phyloP scores from a whole-genome alignment of 2,329 filamentous ascomycete genomes.

The Chaetomiaceae sp. region DNA sequence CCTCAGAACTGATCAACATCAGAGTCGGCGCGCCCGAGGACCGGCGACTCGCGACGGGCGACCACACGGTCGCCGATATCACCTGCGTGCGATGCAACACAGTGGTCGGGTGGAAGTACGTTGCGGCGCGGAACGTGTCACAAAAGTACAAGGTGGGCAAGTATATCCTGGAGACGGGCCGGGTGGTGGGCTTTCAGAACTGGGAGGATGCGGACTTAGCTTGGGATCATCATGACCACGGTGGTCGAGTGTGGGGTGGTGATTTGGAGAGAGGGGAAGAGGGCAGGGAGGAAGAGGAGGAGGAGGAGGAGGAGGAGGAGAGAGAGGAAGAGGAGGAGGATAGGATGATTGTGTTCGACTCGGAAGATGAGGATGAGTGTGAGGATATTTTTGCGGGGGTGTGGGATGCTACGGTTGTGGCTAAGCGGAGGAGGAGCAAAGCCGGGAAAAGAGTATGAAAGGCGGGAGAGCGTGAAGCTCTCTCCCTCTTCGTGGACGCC shows the following conservation, averaged over 20 bases:
- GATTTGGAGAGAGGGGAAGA: conserved; percentile 2
- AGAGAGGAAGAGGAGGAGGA: conserved; percentile 14
- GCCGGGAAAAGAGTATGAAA: no score
- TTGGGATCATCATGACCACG: neutral
- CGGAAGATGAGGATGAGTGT: conserved; percentile 62
- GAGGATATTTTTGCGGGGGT: conserved; percentile 60
- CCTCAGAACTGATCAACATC: conserved; percentile 46
- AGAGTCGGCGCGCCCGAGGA: conserved; percentile 51
- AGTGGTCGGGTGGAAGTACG: conserved; percentile 65
- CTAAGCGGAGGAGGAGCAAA: conserved; percentile 42
- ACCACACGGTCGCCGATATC: conserved; percentile 62
- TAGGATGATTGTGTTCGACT: conserved; percentile 50
- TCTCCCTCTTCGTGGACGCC: no score
- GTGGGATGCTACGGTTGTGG: conserved; percentile 54
- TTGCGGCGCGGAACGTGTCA: conserved; percentile 54
- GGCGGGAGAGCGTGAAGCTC: no score
- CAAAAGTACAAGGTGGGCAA: conserved; percentile 67
- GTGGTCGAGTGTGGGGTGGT: conserved; percentile 1
- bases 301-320: conserved; percentile 13
- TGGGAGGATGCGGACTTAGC: conserved; percentile 47
- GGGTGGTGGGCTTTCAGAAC: conserved; percentile 47
- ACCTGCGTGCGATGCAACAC: conserved; percentile 51
- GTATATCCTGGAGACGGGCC: conserved; percentile 60
- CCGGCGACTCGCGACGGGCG: conserved; percentile 57
- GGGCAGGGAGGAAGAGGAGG: conserved; percentile 19